phyloP scores from a whole-genome alignment of 2,329 filamentous ascomycete species.

The Macrophomina pseudophaseolina region DNA sequence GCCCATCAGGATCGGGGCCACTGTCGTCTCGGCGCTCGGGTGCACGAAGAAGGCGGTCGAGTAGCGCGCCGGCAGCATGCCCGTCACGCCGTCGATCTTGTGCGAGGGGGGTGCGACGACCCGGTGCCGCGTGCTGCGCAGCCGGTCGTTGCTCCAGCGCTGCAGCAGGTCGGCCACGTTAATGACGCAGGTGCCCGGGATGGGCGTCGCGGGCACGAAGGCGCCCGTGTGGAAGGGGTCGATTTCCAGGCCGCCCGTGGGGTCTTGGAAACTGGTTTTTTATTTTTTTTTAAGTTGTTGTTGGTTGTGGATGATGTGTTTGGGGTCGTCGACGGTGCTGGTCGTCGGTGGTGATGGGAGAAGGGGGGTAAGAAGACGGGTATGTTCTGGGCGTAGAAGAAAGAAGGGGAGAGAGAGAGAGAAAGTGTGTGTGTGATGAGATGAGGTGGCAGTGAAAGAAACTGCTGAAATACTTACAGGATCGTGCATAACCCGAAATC shows the following conservation, averaged over 20 bases:
- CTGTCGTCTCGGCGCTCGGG: constrained; percentile 79
- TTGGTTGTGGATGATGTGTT: neutral
- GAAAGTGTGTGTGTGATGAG: neutral
- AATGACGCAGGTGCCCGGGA: constrained; percentile 79
- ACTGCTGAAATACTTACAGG: neutral
- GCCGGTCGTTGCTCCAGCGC: constrained; percentile 87
- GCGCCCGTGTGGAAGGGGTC: constrained; percentile 70
- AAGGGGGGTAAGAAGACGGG: too few relatives aligned
- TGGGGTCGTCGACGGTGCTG: too few relatives aligned
- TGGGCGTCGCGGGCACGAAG: constrained; percentile 83
- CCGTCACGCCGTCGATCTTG: constrained; percentile 42
- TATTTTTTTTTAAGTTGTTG: neutral
- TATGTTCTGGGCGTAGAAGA: neutral
- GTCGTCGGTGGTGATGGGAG: neutral
- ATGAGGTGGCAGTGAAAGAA: too few relatives aligned
- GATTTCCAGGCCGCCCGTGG: constrained; percentile 41
- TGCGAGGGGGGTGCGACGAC: constrained; percentile 78
- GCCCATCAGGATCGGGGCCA: constrained; percentile 42
- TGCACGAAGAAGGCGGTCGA: constrained; percentile 94
- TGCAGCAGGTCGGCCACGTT: constrained; percentile 88
- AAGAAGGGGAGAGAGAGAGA: neutral
- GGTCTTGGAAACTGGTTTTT: constrained; percentile 50
- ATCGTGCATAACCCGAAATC: constrained; percentile 48
- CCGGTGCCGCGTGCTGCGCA: constrained; percentile 87
- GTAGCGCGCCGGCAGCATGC: constrained; percentile 73